Evolutionary conservation across 164 flowering plant genomes (phyloP), one percentile per base, ranked within the genome.

Genomic region (Berberis vulgaris): DNA sequence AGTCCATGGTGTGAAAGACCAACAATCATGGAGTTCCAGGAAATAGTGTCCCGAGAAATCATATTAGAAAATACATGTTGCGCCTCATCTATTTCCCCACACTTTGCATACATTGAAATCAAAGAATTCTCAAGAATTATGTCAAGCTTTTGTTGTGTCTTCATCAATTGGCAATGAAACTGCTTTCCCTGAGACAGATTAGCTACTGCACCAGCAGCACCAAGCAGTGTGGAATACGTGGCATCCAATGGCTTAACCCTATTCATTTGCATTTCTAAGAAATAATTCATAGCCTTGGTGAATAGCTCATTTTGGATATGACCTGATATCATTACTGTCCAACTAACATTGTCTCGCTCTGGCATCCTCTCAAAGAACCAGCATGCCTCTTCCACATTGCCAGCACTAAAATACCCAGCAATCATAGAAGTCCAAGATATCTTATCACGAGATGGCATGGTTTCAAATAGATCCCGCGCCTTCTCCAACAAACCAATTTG

Each of bases 11-110:
- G 70, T 50, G 88, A 77, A 45, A 80, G 74, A 52, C 81, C 82
- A 68, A 78, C 62, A n/a, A 82, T 78, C 77, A 84, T 84, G 54
- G 83, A 77, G 70, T 78, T 89, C 96, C 93, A 89, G 5, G 88
- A 79, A 62, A 87, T 64, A 50, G 70, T 41, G 72, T 87, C 87
- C 26, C 77, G 68, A 43, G 6, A 45, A 1, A 7, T 54, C 84
- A 80, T 82, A 53, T 49, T 12, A 45, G 72, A 68, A 69, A 85
- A 87, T 47, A 79, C 50, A 1, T 26, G 13, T 13, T 64, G 63
- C 9, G 86, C 83, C 53, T 73, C 75, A 43, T 72, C 59, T 41
- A 83, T 66, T 54, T 72, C 75, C 63, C 86, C 86, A 57, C 86
- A 82, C 67, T 84, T 84, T 49, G 84, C 79, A 65, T 84, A 82